Conservation (phyloP, 2,329 filamentous ascomycete genomes). For the Fusarium abutilonis region DNA sequence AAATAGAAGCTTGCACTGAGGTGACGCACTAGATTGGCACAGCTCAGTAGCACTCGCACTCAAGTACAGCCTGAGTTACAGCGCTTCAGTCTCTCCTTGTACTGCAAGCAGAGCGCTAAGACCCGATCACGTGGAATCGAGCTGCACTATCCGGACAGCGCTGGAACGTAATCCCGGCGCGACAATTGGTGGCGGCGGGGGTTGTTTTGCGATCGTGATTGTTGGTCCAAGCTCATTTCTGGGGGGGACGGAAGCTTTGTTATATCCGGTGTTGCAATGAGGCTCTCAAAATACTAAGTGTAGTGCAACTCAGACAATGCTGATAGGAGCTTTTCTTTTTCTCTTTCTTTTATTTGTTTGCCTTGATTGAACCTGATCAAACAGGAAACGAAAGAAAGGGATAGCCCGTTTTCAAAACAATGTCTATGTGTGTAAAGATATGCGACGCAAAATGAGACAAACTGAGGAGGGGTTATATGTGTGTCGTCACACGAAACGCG, state of each 20-base stretch:
- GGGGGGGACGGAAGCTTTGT: constrained; percentile 2
- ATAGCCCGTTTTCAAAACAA: constrained; percentile 10
- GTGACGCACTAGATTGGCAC: constrained; percentile 44
- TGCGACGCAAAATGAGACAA: constrained; percentile 15
- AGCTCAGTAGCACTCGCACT: constrained; percentile 10
- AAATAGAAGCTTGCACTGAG: constrained; percentile 29
- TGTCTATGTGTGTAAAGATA: constrained; percentile 1
- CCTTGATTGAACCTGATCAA: constrained; percentile 15
- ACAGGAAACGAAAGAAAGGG: constrained; percentile 6
- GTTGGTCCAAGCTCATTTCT: constrained; percentile 29
- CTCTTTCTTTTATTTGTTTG: constrained; percentile 14
- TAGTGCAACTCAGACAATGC: neutral
- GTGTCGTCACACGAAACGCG: constrained; percentile 32
- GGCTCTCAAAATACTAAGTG: neutral
- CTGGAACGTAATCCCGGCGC: constrained; percentile 32
- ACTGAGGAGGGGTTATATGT: constrained; percentile 7
- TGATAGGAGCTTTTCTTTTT: neutral
- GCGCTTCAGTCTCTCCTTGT: constrained; percentile 31
- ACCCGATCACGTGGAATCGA: constrained; percentile 33
- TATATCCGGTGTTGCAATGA: constrained; percentile 2
- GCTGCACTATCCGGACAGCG: constrained; percentile 13
- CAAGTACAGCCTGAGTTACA: constrained; percentile 3
- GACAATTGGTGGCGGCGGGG: constrained; percentile 18
- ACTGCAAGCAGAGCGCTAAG: constrained; percentile 30
- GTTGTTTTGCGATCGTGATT: constrained; percentile 28